Percentiles rank a stretch among this genome's conserved stretches.
Conservation (phyloP, 192 early-diverging fungal species). For the Thamnidium elegans region DNA sequence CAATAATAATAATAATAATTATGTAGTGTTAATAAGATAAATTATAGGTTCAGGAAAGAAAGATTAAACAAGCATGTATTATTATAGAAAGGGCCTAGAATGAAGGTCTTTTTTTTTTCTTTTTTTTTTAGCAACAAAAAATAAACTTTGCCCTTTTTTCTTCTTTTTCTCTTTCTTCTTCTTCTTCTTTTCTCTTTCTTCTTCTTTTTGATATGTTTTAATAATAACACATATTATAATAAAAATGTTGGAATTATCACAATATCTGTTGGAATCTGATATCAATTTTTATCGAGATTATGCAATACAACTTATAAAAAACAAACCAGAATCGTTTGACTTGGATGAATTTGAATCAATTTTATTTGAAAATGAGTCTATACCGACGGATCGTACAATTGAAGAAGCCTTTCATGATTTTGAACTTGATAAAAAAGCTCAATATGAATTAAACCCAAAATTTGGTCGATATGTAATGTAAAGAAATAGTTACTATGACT, state of each 20-base stretch:
- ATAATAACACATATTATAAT: background rate
- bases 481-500: background rate
- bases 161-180: background rate
- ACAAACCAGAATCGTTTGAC: constrained; percentile 15
- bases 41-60: constrained; percentile 8
- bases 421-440: constrained; percentile 18
- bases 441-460: constrained; percentile 29
- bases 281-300: constrained; percentile 24
- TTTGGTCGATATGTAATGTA: constrained; percentile 29
- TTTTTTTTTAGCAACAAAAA: no score
- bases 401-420: constrained; percentile 17
- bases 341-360: constrained; percentile 17
- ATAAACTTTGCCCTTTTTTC: background rate
- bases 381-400: background rate
- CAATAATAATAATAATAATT: background rate
- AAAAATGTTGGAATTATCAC: constrained; percentile 2
- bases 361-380: background rate
- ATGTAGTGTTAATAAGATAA: background rate
- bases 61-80: constrained; percentile 5
- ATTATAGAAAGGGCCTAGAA: background rate
- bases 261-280: constrained; percentile 27
- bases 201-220: background rate
- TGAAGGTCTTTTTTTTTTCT: background rate
- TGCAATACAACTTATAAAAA: constrained; percentile 18
- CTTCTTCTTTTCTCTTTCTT: background rate